Base-by-base conservation (phyloP, 371 early-diverging fungal genomes). In the Blastocladiella emersonii region DNA sequence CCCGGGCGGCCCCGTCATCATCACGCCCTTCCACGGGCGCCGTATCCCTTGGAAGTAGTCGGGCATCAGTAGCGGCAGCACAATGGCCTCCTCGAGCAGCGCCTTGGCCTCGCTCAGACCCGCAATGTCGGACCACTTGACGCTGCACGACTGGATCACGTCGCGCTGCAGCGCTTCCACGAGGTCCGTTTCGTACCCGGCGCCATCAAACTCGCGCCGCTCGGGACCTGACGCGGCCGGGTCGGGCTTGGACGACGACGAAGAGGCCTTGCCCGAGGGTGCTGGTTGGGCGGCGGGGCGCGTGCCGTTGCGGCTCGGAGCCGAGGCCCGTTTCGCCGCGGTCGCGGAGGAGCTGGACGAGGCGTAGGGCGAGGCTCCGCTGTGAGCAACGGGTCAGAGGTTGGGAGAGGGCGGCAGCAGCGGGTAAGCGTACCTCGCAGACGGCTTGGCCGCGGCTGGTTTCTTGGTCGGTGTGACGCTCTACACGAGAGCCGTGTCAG, bases 1-100 rank as follows among this genome's bases (percentile, higher is more conserved):
- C 59, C 84, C 83, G n/a, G 86, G 86, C 19, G 81, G 82, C 7
- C 88, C 88, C 48, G 80, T 74, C 74, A 87, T 76, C 32, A 85
- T 70, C 43, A 87, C 85, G 25, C 85, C 85, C 62, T 79, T 75
- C 71, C 85, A 85, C 30, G 87, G 87, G 34, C 81, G 39, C 48
- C 81, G 66, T 48, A 80, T 80, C 17, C 80, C 81, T 65, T 78
- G 71, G 65, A 81, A 81, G 67, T 66, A 81, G 55, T 81, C 76
- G 30, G 82, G 82, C 79, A 81, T 81, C 79, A 77, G 76, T 25
- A 79, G 61, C 2, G 82, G 82, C 15, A 81, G 64, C 3, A 81
- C 82, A 56, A 81, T 74, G 23, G 82, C 82, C 65, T 81, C 82
- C 67, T 78, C 79, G 27, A 81, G 70, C 34, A 81, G 62, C 19